Evolutionary conservation across 148 eudicot species (phyloP).

Genomic region (Rhododendron kiyosumense): DNA sequence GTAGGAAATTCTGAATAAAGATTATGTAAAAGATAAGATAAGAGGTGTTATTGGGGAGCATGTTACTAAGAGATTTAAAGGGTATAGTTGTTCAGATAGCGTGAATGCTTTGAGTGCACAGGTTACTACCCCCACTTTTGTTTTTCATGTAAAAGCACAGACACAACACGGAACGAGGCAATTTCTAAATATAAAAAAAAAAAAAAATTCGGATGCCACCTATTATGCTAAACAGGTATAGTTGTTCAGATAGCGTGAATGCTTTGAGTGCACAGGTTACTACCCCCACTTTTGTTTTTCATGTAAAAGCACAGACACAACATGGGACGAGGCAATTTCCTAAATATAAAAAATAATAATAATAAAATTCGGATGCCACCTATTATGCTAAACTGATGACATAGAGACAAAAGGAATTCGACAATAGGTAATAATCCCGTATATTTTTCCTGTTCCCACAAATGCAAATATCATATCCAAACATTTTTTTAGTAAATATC

Average conservation of each 20-base stretch:
- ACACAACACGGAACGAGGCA: not conserved
- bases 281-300: not conserved
- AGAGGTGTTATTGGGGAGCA: not conserved
- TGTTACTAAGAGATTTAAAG: not conserved
- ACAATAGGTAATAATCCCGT: not conserved
- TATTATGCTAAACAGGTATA: no score
- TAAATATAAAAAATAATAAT: no score
- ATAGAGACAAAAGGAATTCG: not conserved
- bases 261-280: not conserved
- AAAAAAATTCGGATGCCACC: no score
- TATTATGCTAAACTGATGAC: not conserved
- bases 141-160: not conserved
- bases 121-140: not conserved
- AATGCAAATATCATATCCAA: not conserved
- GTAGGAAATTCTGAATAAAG: not conserved
- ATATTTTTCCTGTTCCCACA: not conserved
- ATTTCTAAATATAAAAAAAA: no score
- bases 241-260: not conserved
- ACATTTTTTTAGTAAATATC: not conserved
- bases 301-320: not conserved
- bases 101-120: not conserved
- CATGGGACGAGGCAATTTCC: not conserved
- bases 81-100: not conserved
- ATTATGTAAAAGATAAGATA: not conserved
- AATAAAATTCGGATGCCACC: no score